Evolutionary conservation across 2,329 filamentous ascomycete genomes (phyloP), one percentile per base, ranked within the genome.

Genomic region (Leptographium galeiforme): DNA sequence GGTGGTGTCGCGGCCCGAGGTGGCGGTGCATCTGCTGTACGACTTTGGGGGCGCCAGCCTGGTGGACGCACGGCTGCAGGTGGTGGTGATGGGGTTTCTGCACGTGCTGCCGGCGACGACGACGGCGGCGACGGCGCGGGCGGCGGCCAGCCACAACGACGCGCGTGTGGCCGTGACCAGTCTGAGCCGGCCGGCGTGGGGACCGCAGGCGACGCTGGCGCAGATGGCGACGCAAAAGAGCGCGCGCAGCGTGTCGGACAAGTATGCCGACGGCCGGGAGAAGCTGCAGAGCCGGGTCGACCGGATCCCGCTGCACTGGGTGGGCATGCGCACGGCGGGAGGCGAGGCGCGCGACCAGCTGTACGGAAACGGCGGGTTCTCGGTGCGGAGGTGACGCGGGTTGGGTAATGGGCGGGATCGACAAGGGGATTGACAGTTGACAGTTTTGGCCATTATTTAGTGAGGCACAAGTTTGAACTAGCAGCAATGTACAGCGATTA

Each of bases 11-110:
- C 55, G 53, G 32, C 56, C 56, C 53, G 55, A 57, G n/a, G 74
- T 77, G n/a, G 63, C 67, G 0, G 72, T 79, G 0, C 74, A 81
- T 59, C 66, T 84, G 2, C 67, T 81, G 0, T 67, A 75, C 56
- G 74, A 79, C 53, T 75, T 77, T 51, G 69, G 70, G 2, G 67
- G 63, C 0, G 61, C 58, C 0, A 60, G 63, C 0, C 74, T 81
- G 49, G 63, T 72, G 43, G 67, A 68, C 6, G 59, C 67, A 0
- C 70, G 66, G 45, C 53, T 86, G 2, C 72, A 77, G 33, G 62
- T 84, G 6, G 63, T 81, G 1, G 61, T 84, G 4, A 79, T 86
- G 77, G 81, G 78, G 0, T 82, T 77, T 39, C 61, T 86, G 2
- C 76, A 76, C 33, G 66, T 70, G 0, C 61, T 68, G 12, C 57